Evolutionary conservation across 139 green algal genomes (phyloP), one percentile per base, ranked within the genome.

Genomic region (Medakamo hakoo): DNA sequence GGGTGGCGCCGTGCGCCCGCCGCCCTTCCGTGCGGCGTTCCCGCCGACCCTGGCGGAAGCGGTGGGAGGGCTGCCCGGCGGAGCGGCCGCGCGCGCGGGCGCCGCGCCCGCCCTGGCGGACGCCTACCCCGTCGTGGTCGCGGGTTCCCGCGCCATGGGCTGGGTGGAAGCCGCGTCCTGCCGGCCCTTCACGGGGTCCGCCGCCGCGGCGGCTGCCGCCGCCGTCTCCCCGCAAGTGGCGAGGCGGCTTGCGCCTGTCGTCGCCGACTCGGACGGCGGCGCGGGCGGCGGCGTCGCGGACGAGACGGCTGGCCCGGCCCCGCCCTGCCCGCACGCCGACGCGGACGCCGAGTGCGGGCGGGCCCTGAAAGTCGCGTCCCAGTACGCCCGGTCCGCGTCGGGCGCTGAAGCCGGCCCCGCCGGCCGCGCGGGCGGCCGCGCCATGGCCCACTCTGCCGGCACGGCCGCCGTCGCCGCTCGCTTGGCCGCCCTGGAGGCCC

Each of bases 101-200:
- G 48, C 49, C 18, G 65, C 28, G 16, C 23, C 28, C n/a, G 27
- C 49, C 23, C n/a, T 55, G 14, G 59, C 62, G 23, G 27, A 61
- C 30, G 66, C 66, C n/a, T 49, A 59, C 25, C 66, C 66, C 27
- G 66, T 71, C n/a, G 27, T 71, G 22, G 60, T 65, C 5, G 28
- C 66, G 9, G 66, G 66, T n/a, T 66, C 66, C 14, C 59, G 58
- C 62, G 60, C 24, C 2, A 23, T 68, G 2, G 68, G 68, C 2
- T 73, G 68, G 68, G 68, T 68, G 40, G 63, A 68, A 24, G 48
- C 60, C 30, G 68, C 27, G 24, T 40, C 61, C n/a, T 68, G 62
- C 55, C 57, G 68, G 23, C 68, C 27, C 21, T 73, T 68, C 62
- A 73, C 32, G 40, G 32, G 30, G 29, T 59, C 57, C 57, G 62